A percentile compares a stretch with the other conserved stretches of the same genome.
Conservation (phyloP, 83 land plant genomes). For the Picea abies region DNA sequence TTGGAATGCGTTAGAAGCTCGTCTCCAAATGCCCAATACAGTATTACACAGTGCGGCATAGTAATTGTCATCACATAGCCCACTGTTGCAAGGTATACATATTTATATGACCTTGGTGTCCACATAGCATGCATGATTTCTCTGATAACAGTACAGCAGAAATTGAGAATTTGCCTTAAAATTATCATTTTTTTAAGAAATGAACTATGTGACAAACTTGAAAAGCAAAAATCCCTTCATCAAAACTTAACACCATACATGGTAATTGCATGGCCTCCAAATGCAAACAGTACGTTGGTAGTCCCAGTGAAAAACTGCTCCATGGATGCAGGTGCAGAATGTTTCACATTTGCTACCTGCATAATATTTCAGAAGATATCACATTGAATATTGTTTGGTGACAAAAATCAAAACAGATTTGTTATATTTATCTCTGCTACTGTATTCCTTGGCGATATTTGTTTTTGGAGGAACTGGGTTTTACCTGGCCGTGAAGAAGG, state of each 20-base stretch:
- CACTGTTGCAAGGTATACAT: slow-evolving; percentile 25
- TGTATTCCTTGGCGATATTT: no score
- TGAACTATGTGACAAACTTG: not conserved
- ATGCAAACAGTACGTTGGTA: slow-evolving; percentile 43
- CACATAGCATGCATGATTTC: slow-evolving; percentile 53
- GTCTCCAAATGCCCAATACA: slow-evolving; percentile 48
- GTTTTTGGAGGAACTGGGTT: not conserved
- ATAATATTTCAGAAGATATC: not conserved
- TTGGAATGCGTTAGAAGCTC: slow-evolving; percentile 33
- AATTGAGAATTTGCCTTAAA: not conserved
- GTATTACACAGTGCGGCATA: slow-evolving; percentile 28
- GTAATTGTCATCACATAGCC: slow-evolving; percentile 29
- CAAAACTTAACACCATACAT: slow-evolving; percentile 23
- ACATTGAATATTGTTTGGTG: no score
- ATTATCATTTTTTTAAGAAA: not conserved
- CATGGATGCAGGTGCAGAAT: slow-evolving; percentile 22
- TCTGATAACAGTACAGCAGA: slow-evolving; percentile 16
- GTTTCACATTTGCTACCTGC: slow-evolving; percentile 32
- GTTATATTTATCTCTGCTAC: no score
- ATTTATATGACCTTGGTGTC: slow-evolving; percentile 39
- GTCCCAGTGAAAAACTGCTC: slow-evolving; percentile 38
- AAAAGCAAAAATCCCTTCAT: not conserved
- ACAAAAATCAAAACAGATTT: no score
- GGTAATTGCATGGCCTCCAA: slow-evolving; percentile 49
- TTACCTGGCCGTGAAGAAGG: slow-evolving; percentile 30